Evolutionary conservation across 2,329 filamentous ascomycete genomes (phyloP), one percentile per base, ranked within the genome.

Genomic region (Talaromyces piceae): DNA sequence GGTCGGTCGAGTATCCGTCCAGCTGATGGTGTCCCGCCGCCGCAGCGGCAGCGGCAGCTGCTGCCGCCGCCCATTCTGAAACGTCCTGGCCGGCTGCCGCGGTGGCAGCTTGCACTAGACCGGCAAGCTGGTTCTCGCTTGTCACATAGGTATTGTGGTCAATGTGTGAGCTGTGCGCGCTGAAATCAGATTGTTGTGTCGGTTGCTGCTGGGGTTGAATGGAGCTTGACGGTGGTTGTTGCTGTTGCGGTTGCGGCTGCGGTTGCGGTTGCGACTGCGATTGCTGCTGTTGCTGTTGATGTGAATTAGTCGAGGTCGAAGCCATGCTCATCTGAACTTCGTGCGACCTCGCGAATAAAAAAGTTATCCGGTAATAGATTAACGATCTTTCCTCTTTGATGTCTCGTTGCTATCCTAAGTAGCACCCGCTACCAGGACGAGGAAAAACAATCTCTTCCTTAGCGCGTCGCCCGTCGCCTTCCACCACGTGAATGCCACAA

Each of bases 31-130:
- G 67, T 70, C 61, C 77, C 71, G 51, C 47, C 1, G 51, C 51
- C 5, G 68, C 74, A 63, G 58, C 75, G 60, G 61, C 76, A 63
- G 54, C 73, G 67, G 55, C 76, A 69, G 72, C 69, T 60, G 63
- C 73, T 67, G 30, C 63, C 61, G 61, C 74, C 60, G 60, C 68
- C 76, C 64, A 67, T 51, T 69, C 62, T 22, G 63, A 65, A 8
- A 68, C 62, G 52, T 69, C 64, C 53, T 69, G 64, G 16, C 64
- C 66, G 30, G 71, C 72, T 27, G 71, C 70, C 2, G 71, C 72
- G 2, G 72, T 74, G 2, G 72, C 72, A 26, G 71, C 72, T 57
- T 74, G 68, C 5, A 75, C 70, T 28, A 75, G 56, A 3, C 71
- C 72, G 4, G 72, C 72, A 12, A 75, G 62, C 49, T 74, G 72